Percentiles rank a stretch among this genome's conserved stretches.
Evolutionary conservation across 2,329 filamentous ascomycete genomes (phyloP).

Genomic region (Exserohilum rostratum): DNA sequence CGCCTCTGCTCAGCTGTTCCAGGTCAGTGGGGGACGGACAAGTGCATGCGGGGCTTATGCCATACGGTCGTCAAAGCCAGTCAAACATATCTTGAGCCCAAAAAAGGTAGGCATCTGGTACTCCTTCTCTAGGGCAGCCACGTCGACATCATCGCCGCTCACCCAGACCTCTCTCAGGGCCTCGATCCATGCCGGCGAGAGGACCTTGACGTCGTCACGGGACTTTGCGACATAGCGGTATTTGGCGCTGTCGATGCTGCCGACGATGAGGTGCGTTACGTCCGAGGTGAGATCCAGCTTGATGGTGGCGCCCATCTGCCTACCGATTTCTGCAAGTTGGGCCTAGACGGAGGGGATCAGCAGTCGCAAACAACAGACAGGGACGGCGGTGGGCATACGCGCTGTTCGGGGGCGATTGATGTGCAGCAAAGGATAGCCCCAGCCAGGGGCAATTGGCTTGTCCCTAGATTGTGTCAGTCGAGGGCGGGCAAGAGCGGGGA

Average conservation of each 20-base stretch:
- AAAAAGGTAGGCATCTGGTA: slow-evolving; percentile 69
- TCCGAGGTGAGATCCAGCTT: slow-evolving; percentile 94
- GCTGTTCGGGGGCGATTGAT: slow-evolving; percentile 77
- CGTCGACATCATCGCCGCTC: slow-evolving; percentile 75
- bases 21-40: slow-evolving; percentile 31
- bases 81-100: slow-evolving; percentile 69
- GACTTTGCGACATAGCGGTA: slow-evolving; percentile 94
- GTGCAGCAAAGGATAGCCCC: slow-evolving; percentile 87
- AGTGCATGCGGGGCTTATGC: not conserved
- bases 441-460: slow-evolving; percentile 47
- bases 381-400: slow-evolving; percentile 58
- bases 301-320: slow-evolving; percentile 84
- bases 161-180: slow-evolving; percentile 82
- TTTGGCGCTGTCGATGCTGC: slow-evolving; percentile 86
- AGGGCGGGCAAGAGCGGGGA: not conserved
- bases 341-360: slow-evolving; percentile 42
- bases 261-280: slow-evolving; percentile 92
- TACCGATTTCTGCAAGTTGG: slow-evolving; percentile 67
- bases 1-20: slow-evolving; percentile 67
- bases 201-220: slow-evolving; percentile 81
- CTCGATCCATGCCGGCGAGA: slow-evolving; percentile 84
- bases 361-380: not conserved
- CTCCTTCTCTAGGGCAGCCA: slow-evolving; percentile 69
- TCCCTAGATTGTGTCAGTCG: slow-evolving; percentile 29
- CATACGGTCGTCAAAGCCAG: slow-evolving; percentile 71